phyloP scores from a whole-genome alignment of 768 basidiomycete genomes.

The Auricularia auricula-judae region DNA sequence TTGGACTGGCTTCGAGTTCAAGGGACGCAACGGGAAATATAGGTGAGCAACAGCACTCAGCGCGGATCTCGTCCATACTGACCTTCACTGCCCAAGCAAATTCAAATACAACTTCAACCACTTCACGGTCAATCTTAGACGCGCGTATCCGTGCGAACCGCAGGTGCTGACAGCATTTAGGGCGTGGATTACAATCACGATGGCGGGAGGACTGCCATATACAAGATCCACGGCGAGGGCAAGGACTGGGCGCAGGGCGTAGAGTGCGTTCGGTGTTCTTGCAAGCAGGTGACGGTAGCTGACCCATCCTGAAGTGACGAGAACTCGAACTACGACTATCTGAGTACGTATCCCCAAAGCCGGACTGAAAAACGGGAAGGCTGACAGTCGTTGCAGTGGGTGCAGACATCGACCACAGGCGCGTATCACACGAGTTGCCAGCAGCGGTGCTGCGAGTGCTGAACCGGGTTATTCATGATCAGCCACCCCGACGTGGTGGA shows the following conservation, averaged over 20 bases:
- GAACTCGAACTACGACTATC: slow-evolving; percentile 18
- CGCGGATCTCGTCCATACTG: background rate
- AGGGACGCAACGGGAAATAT: slow-evolving; percentile 23
- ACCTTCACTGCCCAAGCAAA: background rate
- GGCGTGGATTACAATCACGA: slow-evolving; percentile 26
- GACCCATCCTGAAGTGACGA: slow-evolving; percentile 10
- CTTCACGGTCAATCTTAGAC: background rate
- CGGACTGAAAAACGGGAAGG: background rate
- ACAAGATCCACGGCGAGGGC: slow-evolving; percentile 26
- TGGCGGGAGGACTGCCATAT: slow-evolving; percentile 20
- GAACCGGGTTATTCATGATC: background rate
- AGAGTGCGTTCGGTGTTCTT: slow-evolving; percentile 7
- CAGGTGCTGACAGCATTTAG: background rate
- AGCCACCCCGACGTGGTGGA: slow-evolving; percentile 24
- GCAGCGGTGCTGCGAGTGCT: too few species aligned
- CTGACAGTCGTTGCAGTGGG: slow-evolving; percentile 3
- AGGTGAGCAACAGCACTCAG: background rate
- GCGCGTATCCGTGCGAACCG: background rate
- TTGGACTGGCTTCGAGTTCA: slow-evolving; percentile 24
- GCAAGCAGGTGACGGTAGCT: background rate
- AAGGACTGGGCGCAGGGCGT: slow-evolving; percentile 26
- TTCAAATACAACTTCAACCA: background rate
- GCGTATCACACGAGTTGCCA: background rate
- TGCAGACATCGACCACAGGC: slow-evolving; percentile 19
- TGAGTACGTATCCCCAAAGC: slow-evolving; percentile 1